A percentile compares a stretch with the other conserved stretches of the same genome.
Evolutionary conservation across 2,329 filamentous ascomycete genomes (phyloP).

Genomic region (Neonectria neomacrospora): DNA sequence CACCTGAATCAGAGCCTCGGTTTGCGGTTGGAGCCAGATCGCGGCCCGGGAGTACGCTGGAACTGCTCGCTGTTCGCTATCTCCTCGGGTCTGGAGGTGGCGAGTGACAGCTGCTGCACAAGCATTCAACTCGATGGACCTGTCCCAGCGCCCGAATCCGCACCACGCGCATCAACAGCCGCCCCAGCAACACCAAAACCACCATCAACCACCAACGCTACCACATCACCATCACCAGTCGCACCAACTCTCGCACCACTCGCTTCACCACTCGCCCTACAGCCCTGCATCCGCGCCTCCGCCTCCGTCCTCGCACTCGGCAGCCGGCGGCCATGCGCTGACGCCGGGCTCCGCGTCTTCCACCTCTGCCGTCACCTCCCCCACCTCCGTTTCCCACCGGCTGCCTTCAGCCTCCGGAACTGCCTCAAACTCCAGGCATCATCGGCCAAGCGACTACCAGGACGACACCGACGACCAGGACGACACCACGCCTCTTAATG

Average conservation of each 20-base stretch:
- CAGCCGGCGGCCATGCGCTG: constrained; percentile 35
- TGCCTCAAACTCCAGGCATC: constrained; percentile 29
- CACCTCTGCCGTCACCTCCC: constrained; percentile 40
- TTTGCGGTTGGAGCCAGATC: constrained; percentile 3
- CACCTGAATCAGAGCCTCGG: constrained; percentile 9
- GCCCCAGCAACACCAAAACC: constrained; percentile 33
- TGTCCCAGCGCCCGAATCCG: constrained; percentile 44
- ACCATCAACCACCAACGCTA: constrained; percentile 32
- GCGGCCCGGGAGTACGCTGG: constrained; percentile 12
- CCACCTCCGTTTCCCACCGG: constrained; percentile 41
- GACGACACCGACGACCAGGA: constrained; percentile 38
- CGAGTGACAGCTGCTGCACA: constrained; percentile 23
- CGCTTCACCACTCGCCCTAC: constrained; percentile 36
- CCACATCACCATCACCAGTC: constrained; percentile 30
- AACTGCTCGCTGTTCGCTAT: constrained; percentile 26
- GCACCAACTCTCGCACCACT: constrained; percentile 30
- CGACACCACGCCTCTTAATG: constrained; percentile 36
- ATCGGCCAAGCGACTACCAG: constrained; percentile 31
- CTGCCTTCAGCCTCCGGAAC: constrained; percentile 38
- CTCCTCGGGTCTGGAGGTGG: constrained; percentile 17
- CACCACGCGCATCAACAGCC: constrained; percentile 38
- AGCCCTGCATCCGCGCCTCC: constrained; percentile 30
- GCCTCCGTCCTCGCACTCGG: constrained; percentile 32
- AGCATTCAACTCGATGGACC: constrained; percentile 40
- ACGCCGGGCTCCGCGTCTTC: constrained; percentile 44